These are phyloP conservation scores for Incumbomyces lentus DNA, from an alignment of 2,329 filamentous ascomycete species.

Conservation along the genomic window DNA sequence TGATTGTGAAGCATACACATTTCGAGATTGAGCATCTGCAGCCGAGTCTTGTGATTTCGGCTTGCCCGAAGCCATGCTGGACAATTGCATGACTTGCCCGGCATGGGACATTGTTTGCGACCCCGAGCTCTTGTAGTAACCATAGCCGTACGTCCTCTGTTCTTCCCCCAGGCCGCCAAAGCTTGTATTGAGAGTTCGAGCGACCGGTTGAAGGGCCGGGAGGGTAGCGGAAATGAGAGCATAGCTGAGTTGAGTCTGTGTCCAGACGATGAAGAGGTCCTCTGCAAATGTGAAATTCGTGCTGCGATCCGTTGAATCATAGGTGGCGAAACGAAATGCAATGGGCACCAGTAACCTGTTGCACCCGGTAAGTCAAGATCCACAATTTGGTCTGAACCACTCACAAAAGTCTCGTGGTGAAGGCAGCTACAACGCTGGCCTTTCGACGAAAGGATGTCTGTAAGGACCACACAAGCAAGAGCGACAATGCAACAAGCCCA, in stretches of 20 bases:
- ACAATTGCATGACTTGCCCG: too few species aligned
- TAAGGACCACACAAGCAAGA: constrained; percentile 24
- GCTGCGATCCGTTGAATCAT: constrained; percentile 23
- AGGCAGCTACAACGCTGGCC: too few species aligned
- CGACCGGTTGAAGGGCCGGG: constrained; percentile 29
- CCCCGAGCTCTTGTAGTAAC: too few species aligned
- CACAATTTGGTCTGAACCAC: too few species aligned
- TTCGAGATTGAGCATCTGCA: too few species aligned
- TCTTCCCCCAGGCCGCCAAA: constrained; percentile 12
- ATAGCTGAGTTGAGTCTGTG: constrained; percentile 28
- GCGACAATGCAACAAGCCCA: constrained; percentile 24
- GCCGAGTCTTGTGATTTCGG: too few species aligned
- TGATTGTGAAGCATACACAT: too few species aligned
- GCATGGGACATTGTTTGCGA: too few species aligned
- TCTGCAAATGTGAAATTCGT: constrained; percentile 29
- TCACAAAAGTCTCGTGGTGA: too few species aligned
- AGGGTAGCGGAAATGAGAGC: constrained; percentile 29
- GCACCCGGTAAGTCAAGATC: not conserved
- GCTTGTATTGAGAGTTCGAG: constrained; percentile 18
- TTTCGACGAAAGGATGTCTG: constrained; percentile 22
- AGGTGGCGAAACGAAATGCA: constrained; percentile 27
- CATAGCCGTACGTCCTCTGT: constrained; percentile 3
- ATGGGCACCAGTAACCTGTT: constrained; percentile 28
- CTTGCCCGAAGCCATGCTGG: too few species aligned
- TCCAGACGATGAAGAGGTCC: constrained; percentile 27